A percentile compares a stretch with the other conserved stretches of the same genome.
Conservation (phyloP, 345 rosid species). For the Murraya koenigii region DNA sequence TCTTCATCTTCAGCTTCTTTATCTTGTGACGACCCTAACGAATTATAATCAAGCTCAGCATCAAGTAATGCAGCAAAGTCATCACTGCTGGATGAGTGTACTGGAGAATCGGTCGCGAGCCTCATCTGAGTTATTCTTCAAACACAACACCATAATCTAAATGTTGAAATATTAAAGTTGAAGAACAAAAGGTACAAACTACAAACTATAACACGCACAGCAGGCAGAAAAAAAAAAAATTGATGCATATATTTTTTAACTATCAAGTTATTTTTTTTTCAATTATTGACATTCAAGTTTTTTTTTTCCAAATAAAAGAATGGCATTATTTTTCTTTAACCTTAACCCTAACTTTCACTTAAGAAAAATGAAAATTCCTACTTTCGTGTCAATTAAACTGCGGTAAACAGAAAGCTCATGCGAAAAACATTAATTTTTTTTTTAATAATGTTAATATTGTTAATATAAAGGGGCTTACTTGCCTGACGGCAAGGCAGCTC, state of each 20-base stretch:
- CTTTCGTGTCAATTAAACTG: not conserved
- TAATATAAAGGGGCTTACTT: no score
- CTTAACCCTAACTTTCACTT: not conserved
- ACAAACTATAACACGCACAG: not conserved
- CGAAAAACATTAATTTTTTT: no score
- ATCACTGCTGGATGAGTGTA: conserved; percentile 75
- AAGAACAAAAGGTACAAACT: not conserved
- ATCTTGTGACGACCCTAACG: conserved; percentile 34
- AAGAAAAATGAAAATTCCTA: not conserved
- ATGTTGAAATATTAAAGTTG: not conserved
- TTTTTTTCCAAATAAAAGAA: no score
- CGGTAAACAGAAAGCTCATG: not conserved
- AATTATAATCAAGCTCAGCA: conserved; percentile 40
- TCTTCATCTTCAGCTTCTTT: conserved; percentile 30
- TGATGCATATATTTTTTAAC: not conserved
- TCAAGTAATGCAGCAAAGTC: conserved; percentile 77
- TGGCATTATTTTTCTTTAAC: no score
- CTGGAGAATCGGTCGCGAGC: conserved; percentile 68
- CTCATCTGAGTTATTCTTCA: conserved; percentile 55
- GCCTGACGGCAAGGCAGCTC: no score
- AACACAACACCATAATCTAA: not conserved
- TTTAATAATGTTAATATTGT: not conserved
- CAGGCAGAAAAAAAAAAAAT: not conserved
- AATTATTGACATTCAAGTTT: no score
- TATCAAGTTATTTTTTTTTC: not conserved